Base-by-base conservation (phyloP, 768 basidiomycete species). In the Boletus coccyginus region DNA sequence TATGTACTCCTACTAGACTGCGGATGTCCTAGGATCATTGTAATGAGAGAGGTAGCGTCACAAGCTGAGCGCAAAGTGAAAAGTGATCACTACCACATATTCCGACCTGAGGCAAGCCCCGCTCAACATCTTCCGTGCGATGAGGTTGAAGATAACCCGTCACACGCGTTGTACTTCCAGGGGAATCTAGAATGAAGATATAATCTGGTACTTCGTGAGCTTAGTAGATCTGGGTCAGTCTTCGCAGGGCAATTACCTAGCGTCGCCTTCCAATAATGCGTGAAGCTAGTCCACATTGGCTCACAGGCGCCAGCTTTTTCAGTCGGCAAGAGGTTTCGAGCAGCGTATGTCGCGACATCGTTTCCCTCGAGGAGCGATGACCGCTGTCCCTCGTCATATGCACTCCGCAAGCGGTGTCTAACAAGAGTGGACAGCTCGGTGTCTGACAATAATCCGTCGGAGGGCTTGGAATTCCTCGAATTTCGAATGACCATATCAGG, bases 31-130 rank as follows among this genome's bases (percentile, higher is more conserved):
- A 50, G 27, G 27, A 50, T 58, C 32, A 55, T 53, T 55, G 24
- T 21, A 51, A 56, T 45, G 33, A 47, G n/a, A 44, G 41, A 53
- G 61, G 51, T 24, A 57, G 52, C 4, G 65, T 61, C 36, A 50
- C 59, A 50, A 94, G 67, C 60, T 92, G 87, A 3, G 82, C 84
- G 33, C 82, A 85, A 13, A 98, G 76, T 3, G 88, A 87, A 55
- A 92, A 77, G 67, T 97, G 96, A 72, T 98, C 96, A 62, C 88
- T 91, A 11, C 90, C 90, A 64, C 87, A 90, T 45, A 96, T 75
- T 14, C 82, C 84, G 60, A 81, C 81, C 65, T 83, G 77, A n/a
- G 96, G 95, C 33, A 98, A 74, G 7, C 94, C 96, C 7, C 78
- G 78, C 10, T 76, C 79, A 24, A 97, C 77, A 48, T 83, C 79